These are phyloP conservation scores for Sporothrix mexicana DNA, from an alignment of 2,329 filamentous ascomycete genomes.

Conservation along the genomic window DNA sequence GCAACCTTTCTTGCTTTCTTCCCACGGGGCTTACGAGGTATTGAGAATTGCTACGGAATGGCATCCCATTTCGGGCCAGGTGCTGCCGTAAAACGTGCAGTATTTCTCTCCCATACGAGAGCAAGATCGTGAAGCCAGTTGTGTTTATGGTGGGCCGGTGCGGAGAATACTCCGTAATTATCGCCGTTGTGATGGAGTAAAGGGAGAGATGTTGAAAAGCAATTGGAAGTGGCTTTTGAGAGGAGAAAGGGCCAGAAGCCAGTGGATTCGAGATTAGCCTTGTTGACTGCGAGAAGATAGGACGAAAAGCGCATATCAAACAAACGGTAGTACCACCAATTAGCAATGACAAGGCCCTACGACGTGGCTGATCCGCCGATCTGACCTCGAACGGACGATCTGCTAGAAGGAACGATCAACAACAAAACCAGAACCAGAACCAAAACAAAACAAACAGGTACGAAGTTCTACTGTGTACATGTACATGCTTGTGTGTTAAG, in stretches of 20 bases:
- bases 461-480: neutral
- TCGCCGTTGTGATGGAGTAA: neutral
- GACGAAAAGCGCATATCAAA: constrained; percentile 5
- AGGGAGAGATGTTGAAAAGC: neutral
- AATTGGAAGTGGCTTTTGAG: neutral
- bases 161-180: constrained; percentile 15
- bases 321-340: neutral
- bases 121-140: neutral
- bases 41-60: neutral
- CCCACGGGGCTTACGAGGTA: too few species aligned
- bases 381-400: constrained; percentile 18
- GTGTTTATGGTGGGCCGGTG: constrained; percentile 9
- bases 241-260: neutral
- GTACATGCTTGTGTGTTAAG: neutral
- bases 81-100: constrained; percentile 13
- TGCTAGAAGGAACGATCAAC: constrained; percentile 1
- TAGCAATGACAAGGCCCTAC: constrained; percentile 9
- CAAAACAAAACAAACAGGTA: neutral
- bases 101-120: neutral
- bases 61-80: constrained; percentile 3
- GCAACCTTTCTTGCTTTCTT: too few species aligned
- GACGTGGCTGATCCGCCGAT: constrained; percentile 17
- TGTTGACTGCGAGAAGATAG: neutral
- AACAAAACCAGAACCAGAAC: constrained; percentile 3
- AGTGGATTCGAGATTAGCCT: neutral